phyloP scores from a whole-genome alignment of 176 grass and related monocot species.

The Bromus sterilis region DNA sequence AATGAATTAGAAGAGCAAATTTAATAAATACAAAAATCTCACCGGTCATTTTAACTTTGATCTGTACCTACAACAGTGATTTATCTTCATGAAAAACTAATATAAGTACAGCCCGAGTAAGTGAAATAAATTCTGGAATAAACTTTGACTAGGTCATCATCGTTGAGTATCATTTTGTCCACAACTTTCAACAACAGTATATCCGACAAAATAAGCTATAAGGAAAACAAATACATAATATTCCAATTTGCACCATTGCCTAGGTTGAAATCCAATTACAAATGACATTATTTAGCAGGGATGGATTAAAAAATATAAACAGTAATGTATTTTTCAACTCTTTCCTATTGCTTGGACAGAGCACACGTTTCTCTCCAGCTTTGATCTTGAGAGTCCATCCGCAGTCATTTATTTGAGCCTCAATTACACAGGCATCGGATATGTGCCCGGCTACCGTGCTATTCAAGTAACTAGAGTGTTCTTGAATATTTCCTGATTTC shows the following conservation, averaged over 20 bases:
- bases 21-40: background rate
- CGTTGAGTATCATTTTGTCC: background rate
- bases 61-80: background rate
- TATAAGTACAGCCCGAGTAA: background rate
- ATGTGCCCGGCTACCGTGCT: background rate
- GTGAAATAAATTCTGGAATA: background rate
- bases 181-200: background rate
- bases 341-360: background rate
- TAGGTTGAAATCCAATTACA: background rate
- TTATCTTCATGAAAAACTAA: background rate
- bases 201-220: background rate
- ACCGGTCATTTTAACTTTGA: background rate
- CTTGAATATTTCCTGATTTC: conserved; percentile 95
- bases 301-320: background rate
- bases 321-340: background rate
- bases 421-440: background rate
- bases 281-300: background rate
- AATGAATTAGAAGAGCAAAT: background rate
- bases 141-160: background rate
- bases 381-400: background rate
- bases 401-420: background rate
- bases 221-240: background rate
- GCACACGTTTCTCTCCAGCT: background rate
- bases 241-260: background rate
- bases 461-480: conserved; percentile 42